Evolutionary conservation across 495 filamentous ascomycete genomes (phyloP), one percentile per base, ranked within the genome.

Genomic region (Beverwykella pulmonaria): DNA sequence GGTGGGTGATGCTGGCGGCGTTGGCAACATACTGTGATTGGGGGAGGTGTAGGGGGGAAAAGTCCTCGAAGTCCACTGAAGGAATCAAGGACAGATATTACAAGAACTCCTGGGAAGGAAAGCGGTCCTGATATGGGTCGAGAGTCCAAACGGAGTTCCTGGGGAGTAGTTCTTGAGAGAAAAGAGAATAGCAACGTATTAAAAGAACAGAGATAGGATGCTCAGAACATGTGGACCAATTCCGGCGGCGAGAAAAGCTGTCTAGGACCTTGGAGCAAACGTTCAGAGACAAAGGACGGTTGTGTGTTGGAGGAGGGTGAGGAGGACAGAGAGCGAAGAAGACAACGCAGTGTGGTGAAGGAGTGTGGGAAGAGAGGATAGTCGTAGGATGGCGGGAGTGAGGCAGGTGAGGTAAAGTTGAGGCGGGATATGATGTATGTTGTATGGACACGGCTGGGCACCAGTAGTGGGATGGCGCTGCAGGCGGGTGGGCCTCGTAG

Each of bases 1-100:
- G 53, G 81, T 79, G 20, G 85, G 84, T 47, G 86, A 86, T 48
- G 82, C 77, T 49, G 87, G 86, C 36, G 87, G 86, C 34, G 87
- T 88, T 25, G 84, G 86, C 36, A 87, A 78, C 81, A 86, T 84
- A 22, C 12, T 77, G 70, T 49, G 46, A 30, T 44, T 14, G 52
- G 49, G 23, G 58, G n/a, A n/a, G 39, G 26, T 15, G 20, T 23
- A 20, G 57, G n/a, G 29, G 52, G 59, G 30, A 27, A 50, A 20
- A 22, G 65, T 67, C 54, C 55, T 63, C 65, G 61, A 67, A 57
- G 63, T 75, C 74, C 74, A 75, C 46, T 66, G 39, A 75, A 75
- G 73, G 73, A 63, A 69, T 74, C 71, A 69, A 74, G 71, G 63
- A 70, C 63, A 22, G 59, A 19, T 61, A 57, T 49, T 53, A 59